Evolutionary conservation across 495 filamentous ascomycete genomes (phyloP).

Genomic region (Neurospora sp.): DNA sequence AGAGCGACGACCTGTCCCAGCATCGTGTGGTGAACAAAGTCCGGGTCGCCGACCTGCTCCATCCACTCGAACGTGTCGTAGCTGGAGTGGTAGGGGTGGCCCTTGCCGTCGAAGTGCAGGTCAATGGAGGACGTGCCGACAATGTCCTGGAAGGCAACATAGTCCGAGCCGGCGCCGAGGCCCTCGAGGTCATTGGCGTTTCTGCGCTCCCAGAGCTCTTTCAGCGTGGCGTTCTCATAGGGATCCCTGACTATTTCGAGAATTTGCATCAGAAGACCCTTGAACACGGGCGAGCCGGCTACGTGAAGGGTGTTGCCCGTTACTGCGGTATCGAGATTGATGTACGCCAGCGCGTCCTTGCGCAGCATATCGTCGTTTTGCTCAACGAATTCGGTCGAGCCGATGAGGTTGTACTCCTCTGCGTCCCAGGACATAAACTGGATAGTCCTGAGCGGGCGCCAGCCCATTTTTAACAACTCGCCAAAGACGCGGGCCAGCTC

Average conservation of each 20-base stretch:
- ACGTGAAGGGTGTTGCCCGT: conserved; percentile 64
- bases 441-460: conserved; percentile 87
- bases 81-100: conserved; percentile 69
- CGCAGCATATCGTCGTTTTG: conserved; percentile 72
- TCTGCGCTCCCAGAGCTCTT: conserved; percentile 63
- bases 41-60: conserved; percentile 64
- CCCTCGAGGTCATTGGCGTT: conserved; percentile 49
- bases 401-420: conserved; percentile 86
- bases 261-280: conserved; percentile 57
- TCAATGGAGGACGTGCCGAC: conserved; percentile 88
- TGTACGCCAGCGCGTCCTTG: conserved; percentile 66
- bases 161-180: conserved; percentile 76
- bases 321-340: conserved; percentile 87
- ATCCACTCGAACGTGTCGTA: conserved; percentile 90
- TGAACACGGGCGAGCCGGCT: conserved; percentile 66
- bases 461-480: conserved; percentile 60
- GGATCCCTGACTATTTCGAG: conserved; percentile 68
- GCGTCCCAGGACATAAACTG: conserved; percentile 95
- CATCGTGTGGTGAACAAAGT: conserved; percentile 69
- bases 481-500: conserved; percentile 81
- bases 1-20: conserved; percentile 73
- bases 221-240: conserved; percentile 58
- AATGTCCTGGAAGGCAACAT: conserved; percentile 84
- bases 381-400: conserved; percentile 92
- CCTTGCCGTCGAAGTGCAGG: conserved; percentile 62